phyloP scores from a whole-genome alignment of 2,329 filamentous ascomycete genomes.

The Penicillium crustosum region DNA sequence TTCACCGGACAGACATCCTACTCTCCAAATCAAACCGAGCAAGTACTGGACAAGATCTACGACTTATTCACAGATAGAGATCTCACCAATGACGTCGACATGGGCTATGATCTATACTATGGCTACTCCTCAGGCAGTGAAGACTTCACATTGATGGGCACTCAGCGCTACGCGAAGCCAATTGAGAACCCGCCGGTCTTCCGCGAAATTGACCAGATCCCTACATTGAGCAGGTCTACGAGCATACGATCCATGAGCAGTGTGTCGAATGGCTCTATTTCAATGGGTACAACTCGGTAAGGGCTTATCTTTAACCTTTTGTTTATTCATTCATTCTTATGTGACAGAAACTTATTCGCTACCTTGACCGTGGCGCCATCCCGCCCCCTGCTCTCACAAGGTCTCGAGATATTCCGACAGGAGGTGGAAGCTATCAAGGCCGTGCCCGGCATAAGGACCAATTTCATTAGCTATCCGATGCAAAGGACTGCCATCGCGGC shows the following conservation, averaged over 20 bases:
- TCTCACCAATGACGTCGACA: constrained; percentile 15
- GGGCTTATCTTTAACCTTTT: background rate
- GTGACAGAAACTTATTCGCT: constrained; percentile 14
- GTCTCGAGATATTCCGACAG: constrained; percentile 11
- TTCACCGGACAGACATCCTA: constrained; percentile 35
- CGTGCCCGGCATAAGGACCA: constrained; percentile 8
- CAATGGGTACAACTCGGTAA: constrained; percentile 14
- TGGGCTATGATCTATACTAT: constrained; percentile 22
- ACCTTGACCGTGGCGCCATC: constrained; percentile 12
- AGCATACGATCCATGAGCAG: constrained; percentile 6
- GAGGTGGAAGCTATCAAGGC: constrained; percentile 13
- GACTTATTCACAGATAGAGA: constrained; percentile 15
- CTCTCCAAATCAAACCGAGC: constrained; percentile 1
- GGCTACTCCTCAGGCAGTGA: constrained; percentile 13
- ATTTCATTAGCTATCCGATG: constrained; percentile 16
- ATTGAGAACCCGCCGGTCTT: constrained; percentile 17
- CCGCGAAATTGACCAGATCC: constrained; percentile 13
- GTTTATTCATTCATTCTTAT: background rate
- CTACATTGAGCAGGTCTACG: constrained; percentile 6
- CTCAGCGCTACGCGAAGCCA: constrained; percentile 20
- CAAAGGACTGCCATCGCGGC: constrained; percentile 11
- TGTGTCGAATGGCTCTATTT: background rate
- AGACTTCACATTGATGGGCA: constrained; percentile 16
- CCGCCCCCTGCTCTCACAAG: constrained; percentile 9
- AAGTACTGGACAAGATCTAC: constrained; percentile 8